Evolutionary conservation across 2,329 filamentous ascomycete genomes (phyloP), one percentile per base, ranked within the genome.

Genomic region (Aspergillus candidus): DNA sequence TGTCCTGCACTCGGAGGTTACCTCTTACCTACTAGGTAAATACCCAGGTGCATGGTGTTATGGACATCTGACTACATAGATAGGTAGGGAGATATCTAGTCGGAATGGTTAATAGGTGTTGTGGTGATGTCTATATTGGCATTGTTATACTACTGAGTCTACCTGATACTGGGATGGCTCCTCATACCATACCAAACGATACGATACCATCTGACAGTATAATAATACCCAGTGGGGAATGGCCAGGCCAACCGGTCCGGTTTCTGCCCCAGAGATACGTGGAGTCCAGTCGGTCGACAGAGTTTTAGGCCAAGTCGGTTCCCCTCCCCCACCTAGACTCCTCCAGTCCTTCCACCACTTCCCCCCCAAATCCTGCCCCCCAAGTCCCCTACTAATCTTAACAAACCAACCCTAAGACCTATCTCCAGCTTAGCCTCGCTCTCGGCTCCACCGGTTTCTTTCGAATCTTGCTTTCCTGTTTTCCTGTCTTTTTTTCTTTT

Each of bases 231-330:
- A 8, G 35, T 12, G 32, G 35, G 35, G 32, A 31, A 32, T 38
- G 11, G 43, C 15, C 18, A 14, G 35, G 31, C 32, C 17, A 44
- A 43, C 46, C 51, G 51, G 49, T 29, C 47, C 47, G 53, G 47
- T 46, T 47, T 32, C 35, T 54, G 51, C 51, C 53, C 54, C 53
- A 51, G 53, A 50, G 41, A 54, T 51, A 51, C 50, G 50, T 54
- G 22, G 22, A 54, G 53, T 17, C 46, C 47, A 48, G 52, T 52
- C 49, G 49, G 51, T 51, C 45, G 39, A 36, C 35, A 48, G 40
- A 50, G 38, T 48, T 45, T 47, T 35, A 33, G 35, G 38, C 40
- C 33, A 31, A 32, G 18, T 32, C 34, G 13, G 34, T 11, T 15
- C 22, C 43, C 35, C 41, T 38, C 32, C 41, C 31, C 35, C 36